These are phyloP conservation scores for Trichophyton benhamiae DNA, from an alignment of 2,329 filamentous ascomycete species.

Conservation along the genomic window DNA sequence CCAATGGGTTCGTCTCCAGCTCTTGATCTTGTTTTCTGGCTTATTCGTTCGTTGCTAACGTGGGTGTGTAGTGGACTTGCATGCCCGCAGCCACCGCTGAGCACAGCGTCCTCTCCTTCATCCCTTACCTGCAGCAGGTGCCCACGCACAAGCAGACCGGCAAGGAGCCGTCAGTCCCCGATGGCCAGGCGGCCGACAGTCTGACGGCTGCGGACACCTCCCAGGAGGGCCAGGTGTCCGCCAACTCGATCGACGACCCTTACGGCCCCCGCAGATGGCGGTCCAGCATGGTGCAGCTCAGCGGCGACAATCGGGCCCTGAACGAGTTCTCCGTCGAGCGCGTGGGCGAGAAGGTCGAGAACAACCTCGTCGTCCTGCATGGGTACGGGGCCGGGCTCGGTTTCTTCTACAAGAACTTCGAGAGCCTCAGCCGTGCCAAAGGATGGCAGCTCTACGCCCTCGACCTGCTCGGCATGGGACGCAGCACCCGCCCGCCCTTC, in stretches of 20 bases:
- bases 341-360: slow-evolving; percentile 62
- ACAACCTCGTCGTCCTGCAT: slow-evolving; percentile 90
- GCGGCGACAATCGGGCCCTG: slow-evolving; percentile 72
- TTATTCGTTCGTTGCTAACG: slow-evolving; percentile 8
- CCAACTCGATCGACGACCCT: slow-evolving; percentile 52
- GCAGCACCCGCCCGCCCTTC: slow-evolving; percentile 73
- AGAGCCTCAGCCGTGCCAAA: slow-evolving; percentile 61
- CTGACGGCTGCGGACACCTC: slow-evolving; percentile 26
- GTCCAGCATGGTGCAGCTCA: slow-evolving; percentile 69
- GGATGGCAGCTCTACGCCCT: slow-evolving; percentile 87
- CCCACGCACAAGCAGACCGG: slow-evolving; percentile 56
- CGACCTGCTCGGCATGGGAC: slow-evolving; percentile 92
- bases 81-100: slow-evolving; percentile 75
- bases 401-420: slow-evolving; percentile 98
- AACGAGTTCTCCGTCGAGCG: slow-evolving; percentile 91
- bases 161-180: slow-evolving; percentile 15
- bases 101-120: slow-evolving; percentile 71
- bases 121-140: slow-evolving; percentile 67
- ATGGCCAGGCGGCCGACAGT: slow-evolving; percentile 17
- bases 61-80: slow-evolving; percentile 57
- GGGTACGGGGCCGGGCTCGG: slow-evolving; percentile 92
- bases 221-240: slow-evolving; percentile 34
- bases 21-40: too few species aligned
- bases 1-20: slow-evolving; percentile 52
- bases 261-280: slow-evolving; percentile 78